Percentiles rank a stretch among this genome's conserved stretches.
Evolutionary conservation across 75 land plant genomes (phyloP).

Genomic region (Cunninghamia lanceolata): DNA sequence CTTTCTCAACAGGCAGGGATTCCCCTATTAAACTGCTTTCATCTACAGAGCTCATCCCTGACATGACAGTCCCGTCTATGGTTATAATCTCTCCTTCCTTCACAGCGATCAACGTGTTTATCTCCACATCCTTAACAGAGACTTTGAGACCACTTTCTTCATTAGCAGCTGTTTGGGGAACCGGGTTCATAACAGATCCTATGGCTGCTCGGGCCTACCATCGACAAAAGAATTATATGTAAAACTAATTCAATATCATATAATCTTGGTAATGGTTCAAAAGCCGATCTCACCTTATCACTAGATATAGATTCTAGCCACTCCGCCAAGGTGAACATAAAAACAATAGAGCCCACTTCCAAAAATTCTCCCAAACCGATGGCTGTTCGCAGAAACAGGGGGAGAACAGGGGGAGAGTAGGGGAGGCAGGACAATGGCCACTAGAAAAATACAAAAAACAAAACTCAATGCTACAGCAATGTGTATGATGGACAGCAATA

Average conservation of each 20-base stretch:
- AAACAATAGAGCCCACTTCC: slow-evolving; percentile 85
- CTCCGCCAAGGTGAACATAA: slow-evolving; percentile 82
- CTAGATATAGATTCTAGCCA: slow-evolving; percentile 90
- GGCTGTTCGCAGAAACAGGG: too few species aligned
- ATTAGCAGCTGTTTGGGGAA: slow-evolving; percentile 74
- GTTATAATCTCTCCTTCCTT: slow-evolving; percentile 93
- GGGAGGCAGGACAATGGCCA: too few species aligned
- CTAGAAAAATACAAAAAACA: too few species aligned
- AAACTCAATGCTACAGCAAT: too few species aligned
- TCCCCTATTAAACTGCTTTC: slow-evolving; percentile 90
- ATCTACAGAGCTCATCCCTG: slow-evolving; percentile 81
- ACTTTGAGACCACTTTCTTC: slow-evolving; percentile 66
- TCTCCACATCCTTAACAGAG: slow-evolving; percentile 62
- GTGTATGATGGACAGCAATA: too few species aligned
- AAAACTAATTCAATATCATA: background rate
- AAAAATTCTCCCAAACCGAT: slow-evolving; percentile 66
- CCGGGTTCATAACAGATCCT: slow-evolving; percentile 67
- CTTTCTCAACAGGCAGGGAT: slow-evolving; percentile 79
- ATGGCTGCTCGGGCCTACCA: slow-evolving; percentile 80
- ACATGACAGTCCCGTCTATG: slow-evolving; percentile 80
- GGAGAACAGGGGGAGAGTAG: too few species aligned
- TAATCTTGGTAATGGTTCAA: too few species aligned
- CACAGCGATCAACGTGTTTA: slow-evolving; percentile 62
- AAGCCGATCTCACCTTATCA: slow-evolving; percentile 55
- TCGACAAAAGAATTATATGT: background rate